phyloP scores from a whole-genome alignment of 2,329 filamentous ascomycete species.

The Beauveria caledonica region DNA sequence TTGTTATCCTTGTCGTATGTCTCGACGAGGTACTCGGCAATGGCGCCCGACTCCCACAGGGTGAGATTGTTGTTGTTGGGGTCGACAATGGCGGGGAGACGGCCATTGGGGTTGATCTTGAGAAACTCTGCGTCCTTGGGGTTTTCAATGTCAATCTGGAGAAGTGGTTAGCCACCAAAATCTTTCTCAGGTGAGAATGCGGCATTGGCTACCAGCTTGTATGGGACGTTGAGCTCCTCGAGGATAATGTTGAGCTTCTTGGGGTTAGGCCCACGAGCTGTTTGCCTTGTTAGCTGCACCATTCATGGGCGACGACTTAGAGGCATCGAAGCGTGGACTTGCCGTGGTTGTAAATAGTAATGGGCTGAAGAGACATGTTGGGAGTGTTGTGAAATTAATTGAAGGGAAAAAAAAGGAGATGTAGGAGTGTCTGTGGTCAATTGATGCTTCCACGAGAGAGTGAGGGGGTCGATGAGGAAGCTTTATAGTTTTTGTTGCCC shows the following conservation, averaged over 20 bases:
- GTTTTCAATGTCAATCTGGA: neutral
- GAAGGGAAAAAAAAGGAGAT: neutral
- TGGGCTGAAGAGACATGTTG: conserved; percentile 12
- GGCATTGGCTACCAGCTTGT: conserved; percentile 15
- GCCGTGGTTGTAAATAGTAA: conserved; percentile 10
- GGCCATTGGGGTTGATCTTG: conserved; percentile 16
- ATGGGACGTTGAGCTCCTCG: conserved; percentile 19
- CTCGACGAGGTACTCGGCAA: conserved; percentile 16
- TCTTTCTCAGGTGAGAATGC: neutral
- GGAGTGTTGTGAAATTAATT: neutral
- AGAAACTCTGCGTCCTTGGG: conserved; percentile 7
- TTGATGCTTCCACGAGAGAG: neutral
- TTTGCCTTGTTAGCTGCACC: neutral
- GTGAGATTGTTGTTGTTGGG: conserved; percentile 15
- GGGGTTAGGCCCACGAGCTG: conserved; percentile 13
- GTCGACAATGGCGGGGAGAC: conserved; percentile 15
- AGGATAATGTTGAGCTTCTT: conserved; percentile 16
- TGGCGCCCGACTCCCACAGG: conserved; percentile 18
- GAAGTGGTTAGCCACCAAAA: neutral
- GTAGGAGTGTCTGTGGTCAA: neutral
- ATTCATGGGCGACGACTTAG: neutral
- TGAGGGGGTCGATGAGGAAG: neutral
- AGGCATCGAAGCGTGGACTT: neutral
- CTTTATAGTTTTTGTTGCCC: neutral
- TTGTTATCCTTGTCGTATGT: conserved; percentile 15